Evolutionary conservation across 495 filamentous ascomycete species (phyloP).

Genomic region (Margaritispora aquatica): DNA sequence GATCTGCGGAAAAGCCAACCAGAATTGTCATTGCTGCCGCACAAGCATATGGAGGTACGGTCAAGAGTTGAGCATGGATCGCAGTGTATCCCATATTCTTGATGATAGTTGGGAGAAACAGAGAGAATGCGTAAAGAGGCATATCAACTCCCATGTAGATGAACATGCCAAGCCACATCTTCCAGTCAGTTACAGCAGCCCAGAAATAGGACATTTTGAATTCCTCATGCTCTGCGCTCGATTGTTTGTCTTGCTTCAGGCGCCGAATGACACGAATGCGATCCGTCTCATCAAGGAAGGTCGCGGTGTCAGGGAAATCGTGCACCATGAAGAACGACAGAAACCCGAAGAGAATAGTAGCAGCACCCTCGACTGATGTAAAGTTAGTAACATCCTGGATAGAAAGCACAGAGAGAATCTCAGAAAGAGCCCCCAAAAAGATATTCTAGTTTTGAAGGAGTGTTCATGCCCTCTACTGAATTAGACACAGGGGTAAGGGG

Average conservation of each 20-base stretch:
- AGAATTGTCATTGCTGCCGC: slow-evolving; percentile 25
- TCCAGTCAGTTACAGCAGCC: slow-evolving; percentile 58
- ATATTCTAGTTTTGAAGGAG: too few relatives aligned
- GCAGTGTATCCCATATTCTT: slow-evolving; percentile 54
- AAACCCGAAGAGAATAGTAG: slow-evolving; percentile 29
- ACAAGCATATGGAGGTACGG: slow-evolving; percentile 54
- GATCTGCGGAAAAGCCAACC: slow-evolving; percentile 49
- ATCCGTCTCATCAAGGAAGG: slow-evolving; percentile 45
- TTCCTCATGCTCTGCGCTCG: slow-evolving; percentile 67
- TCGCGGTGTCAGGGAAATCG: slow-evolving; percentile 51
- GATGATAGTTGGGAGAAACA: slow-evolving; percentile 66
- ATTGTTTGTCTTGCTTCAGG: slow-evolving; percentile 50
- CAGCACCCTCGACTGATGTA: slow-evolving; percentile 53
- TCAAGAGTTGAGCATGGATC: slow-evolving; percentile 60
- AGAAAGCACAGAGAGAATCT: too few relatives aligned
- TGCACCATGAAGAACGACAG: slow-evolving; percentile 46
- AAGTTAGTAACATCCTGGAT: too few relatives aligned
- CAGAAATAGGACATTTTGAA: slow-evolving; percentile 66
- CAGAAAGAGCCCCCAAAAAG: too few relatives aligned
- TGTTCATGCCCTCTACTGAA: too few relatives aligned
- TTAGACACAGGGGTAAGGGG: too few relatives aligned
- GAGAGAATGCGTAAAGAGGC: slow-evolving; percentile 56
- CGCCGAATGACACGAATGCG: slow-evolving; percentile 40
- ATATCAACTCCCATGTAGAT: slow-evolving; percentile 13
- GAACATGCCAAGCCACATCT: slow-evolving; percentile 50